These are phyloP conservation scores for Paraurostyla sp. DNA, from an alignment of 73 alveolate genomes.

Conservation along the genomic window DNA sequence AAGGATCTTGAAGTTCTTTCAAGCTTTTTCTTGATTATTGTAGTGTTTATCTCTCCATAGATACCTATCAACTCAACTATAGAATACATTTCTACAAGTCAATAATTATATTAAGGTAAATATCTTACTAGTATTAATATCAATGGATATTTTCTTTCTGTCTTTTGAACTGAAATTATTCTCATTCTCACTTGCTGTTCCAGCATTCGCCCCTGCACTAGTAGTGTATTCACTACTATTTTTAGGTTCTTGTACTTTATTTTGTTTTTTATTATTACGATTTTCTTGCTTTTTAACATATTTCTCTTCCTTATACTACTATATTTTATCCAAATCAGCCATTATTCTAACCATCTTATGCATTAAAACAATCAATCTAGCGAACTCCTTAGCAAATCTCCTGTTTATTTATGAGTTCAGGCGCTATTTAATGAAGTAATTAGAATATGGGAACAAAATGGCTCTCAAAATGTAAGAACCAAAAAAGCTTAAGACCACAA, in stretches of 20 bases:
- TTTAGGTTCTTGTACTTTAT: background rate
- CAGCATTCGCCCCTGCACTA: too few species aligned
- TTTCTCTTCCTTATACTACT: background rate
- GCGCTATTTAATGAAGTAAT: constrained; percentile 36
- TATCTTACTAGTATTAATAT: constrained; percentile 29
- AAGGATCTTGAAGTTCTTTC: background rate
- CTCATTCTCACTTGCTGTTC: too few species aligned
- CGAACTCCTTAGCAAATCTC: constrained; percentile 48
- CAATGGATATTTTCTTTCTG: too few species aligned
- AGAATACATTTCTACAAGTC: constrained; percentile 8
- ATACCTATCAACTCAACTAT: constrained; percentile 33
- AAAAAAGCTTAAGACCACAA: background rate
- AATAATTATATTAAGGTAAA: background rate
- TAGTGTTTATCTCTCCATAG: constrained; percentile 20
- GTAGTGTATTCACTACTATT: background rate
- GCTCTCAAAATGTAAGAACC: constrained; percentile 29
- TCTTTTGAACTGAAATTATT: background rate
- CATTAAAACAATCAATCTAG: background rate
- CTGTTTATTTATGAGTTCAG: constrained; percentile 15
- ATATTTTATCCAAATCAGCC: constrained; percentile 15
- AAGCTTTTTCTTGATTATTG: background rate
- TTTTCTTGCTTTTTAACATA: background rate
- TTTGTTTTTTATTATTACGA: background rate
- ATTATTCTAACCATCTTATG: constrained; percentile 5
- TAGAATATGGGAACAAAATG: constrained; percentile 31